phyloP scores from a whole-genome alignment of 75 land plant genomes.

The Picea glauca region DNA sequence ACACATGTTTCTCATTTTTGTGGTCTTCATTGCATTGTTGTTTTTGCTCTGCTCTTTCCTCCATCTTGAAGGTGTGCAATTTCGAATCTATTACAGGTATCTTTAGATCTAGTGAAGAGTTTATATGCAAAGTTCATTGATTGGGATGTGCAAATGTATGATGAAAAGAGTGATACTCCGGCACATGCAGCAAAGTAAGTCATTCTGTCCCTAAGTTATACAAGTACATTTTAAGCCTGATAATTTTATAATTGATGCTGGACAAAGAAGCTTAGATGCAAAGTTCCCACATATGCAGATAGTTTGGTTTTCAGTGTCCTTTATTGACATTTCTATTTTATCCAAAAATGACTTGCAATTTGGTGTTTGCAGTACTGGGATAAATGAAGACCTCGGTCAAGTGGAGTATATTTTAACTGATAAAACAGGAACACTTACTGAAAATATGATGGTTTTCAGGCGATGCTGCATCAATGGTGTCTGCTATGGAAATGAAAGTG shows the following conservation, averaged over 20 bases:
- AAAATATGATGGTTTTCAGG: slow-evolving; percentile 92
- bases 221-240: slow-evolving; percentile 10
- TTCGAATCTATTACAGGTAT: slow-evolving; percentile 50
- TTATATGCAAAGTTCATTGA: slow-evolving; percentile 96
- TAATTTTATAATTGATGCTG: background rate
- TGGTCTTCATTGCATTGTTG: background rate
- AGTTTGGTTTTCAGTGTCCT: background rate
- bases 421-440: slow-evolving; percentile 98
- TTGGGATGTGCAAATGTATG: slow-evolving; percentile 97
- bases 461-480: slow-evolving; percentile 87
- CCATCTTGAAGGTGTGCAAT: background rate
- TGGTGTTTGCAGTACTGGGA: slow-evolving; percentile 83
- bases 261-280: background rate
- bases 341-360: background rate
- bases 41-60: background rate
- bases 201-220: background rate
- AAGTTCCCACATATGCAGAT: slow-evolving; percentile 6
- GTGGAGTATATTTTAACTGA: slow-evolving; percentile 98
- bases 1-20: background rate
- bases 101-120: slow-evolving; percentile 91
- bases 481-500: slow-evolving; percentile 78
- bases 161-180: slow-evolving; percentile 67
- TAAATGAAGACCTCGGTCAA: slow-evolving; percentile 98
- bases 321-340: background rate
- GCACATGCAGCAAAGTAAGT: slow-evolving; percentile 96